Evolutionary conservation across 352 stramenopile genomes (phyloP).

Genomic region (Pythium rhizo-oryzae): DNA sequence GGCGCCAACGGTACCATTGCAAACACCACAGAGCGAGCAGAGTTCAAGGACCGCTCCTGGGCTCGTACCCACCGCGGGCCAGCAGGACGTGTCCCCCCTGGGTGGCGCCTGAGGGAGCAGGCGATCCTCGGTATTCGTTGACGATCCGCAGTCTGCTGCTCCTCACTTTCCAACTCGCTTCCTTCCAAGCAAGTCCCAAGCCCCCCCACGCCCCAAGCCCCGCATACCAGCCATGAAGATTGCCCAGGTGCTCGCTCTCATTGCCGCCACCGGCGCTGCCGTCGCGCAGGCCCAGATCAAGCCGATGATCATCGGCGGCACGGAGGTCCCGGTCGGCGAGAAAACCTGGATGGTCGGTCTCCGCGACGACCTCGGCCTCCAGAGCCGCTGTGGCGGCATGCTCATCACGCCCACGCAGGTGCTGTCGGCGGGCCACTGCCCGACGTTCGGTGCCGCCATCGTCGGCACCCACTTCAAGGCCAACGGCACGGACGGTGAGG

Average conservation of each 20-base stretch:
- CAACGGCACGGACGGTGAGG: constrained; percentile 27
- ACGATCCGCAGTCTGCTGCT: not conserved
- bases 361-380: constrained; percentile 1
- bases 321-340: constrained; percentile 23
- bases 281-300: not conserved
- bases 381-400: constrained; percentile 28
- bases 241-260: constrained; percentile 5
- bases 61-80: too few species aligned
- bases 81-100: too few species aligned
- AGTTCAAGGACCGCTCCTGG: not conserved
- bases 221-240: constrained; percentile 14
- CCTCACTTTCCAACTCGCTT: not conserved
- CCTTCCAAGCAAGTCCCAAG: not conserved
- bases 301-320: constrained; percentile 21
- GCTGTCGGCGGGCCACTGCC: constrained; percentile 32
- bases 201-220: not conserved
- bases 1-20: not conserved
- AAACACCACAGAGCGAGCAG: not conserved
- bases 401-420: constrained; percentile 34
- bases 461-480: constrained; percentile 30
- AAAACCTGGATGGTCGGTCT: constrained; percentile 27
- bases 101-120: too few species aligned
- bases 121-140: not conserved
- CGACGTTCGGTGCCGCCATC: constrained; percentile 10
- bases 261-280: constrained; percentile 5